phyloP scores from a whole-genome alignment of 176 grass and related monocot species.

The Zoysia japonica region DNA sequence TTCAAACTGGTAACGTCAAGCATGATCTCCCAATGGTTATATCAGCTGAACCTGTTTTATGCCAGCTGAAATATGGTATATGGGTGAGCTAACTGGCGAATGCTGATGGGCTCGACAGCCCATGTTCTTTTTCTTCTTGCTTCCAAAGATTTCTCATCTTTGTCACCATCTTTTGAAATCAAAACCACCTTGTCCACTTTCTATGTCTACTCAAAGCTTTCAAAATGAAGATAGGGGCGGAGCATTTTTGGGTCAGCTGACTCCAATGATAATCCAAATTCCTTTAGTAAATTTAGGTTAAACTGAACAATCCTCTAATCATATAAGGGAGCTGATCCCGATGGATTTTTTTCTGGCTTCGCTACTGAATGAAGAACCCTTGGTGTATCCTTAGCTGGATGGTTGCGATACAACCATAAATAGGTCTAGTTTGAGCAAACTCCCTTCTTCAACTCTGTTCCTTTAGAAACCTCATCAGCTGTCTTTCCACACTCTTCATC shows the following conservation, averaged over 20 bases:
- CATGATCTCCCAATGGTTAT: not conserved
- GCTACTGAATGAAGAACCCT: not conserved
- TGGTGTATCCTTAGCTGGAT: not conserved
- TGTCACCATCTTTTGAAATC: not conserved
- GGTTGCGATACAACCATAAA: not conserved
- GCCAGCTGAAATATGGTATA: not conserved
- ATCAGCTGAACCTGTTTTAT: not conserved
- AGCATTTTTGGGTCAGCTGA: no score
- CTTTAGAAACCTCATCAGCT: constrained; percentile 18
- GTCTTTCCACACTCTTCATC: constrained; percentile 30
- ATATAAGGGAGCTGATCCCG: no score
- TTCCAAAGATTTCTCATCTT: constrained; percentile 12
- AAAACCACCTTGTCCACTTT: constrained; percentile 4
- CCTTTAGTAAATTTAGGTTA: no score
- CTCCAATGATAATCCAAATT: no score
- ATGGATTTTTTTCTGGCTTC: no score
- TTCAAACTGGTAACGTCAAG: not conserved
- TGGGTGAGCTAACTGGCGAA: not conserved
- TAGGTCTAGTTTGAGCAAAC: constrained; percentile 38
- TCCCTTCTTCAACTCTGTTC: constrained; percentile 32
- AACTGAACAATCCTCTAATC: no score
- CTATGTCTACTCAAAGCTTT: not conserved
- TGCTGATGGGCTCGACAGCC: not conserved
- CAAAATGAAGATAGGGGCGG: not conserved
- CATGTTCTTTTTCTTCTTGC: constrained; percentile 4